Base-by-base conservation (phyloP, 2,329 filamentous ascomycete species). In the Colletotrichum echinochloae region DNA sequence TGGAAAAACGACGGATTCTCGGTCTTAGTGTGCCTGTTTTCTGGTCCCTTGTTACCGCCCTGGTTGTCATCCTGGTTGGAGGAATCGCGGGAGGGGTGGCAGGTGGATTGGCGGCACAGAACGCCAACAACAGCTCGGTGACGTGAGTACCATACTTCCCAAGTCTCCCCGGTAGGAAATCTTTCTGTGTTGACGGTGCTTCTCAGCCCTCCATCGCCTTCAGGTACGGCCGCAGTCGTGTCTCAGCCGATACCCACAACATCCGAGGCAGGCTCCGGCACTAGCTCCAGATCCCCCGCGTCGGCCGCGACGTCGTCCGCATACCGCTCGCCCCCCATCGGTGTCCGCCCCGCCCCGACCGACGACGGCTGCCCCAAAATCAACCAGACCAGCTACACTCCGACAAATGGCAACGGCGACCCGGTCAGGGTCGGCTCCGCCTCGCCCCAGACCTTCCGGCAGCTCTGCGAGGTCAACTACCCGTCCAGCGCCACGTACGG, bases 41-140 rank as follows among this genome's bases (percentile, higher is more conserved):
- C 46, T 75, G 74, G 74, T 52, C 48, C 5, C 30, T 75, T 8
- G 26, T 75, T 18, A 54, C 72, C 16, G 44, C 44, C 4, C 23
- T 74, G 37, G 65, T 73, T n/a, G 37, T 75, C 5, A 30, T 75
- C 18, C 33, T 75, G 26, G 73, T 69, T 0, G 74, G 52, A 11
- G 71, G 60, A 5, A 70, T 75, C 1, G 74, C 72, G 0, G 73
- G 73, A 14, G 73, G 74, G 7, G 65, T 75, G 5, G 74, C 73
- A 9, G 74, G 68, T 11, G 69, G 74, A 1, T 54, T 75, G 33
- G 66, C 72, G 28, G 69, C 71, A 35, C 68, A 56, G n/a, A 67
- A 65, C 12, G n/a, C 60, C 39, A 59, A 63, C 18, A 59, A 8
- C 39, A 41, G 64, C n/a, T 61, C 54, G 11, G 41, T 35, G 5